Conservation (phyloP, 768 basidiomycete genomes). For the Gautieria morchelliformis region DNA sequence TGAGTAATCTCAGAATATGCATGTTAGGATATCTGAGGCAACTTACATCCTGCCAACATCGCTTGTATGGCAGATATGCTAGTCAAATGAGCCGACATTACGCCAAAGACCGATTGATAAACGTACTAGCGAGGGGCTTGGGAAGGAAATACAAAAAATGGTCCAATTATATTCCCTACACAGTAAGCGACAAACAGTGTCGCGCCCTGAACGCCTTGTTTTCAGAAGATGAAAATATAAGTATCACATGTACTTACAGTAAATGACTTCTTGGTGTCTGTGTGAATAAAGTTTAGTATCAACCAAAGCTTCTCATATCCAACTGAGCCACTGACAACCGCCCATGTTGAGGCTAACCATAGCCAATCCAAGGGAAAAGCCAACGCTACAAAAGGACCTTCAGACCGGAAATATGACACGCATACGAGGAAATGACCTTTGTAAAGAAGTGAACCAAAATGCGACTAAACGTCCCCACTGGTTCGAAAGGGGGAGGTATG, state of each 20-base stretch:
- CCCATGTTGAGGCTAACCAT: slow-evolving; percentile 17
- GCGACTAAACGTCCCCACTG: slow-evolving; percentile 24
- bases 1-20: slow-evolving; percentile 11
- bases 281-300: not conserved
- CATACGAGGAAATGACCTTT: slow-evolving; percentile 15
- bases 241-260: not conserved
- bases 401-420: not conserved
- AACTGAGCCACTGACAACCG: slow-evolving; percentile 17
- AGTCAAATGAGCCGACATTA: not conserved
- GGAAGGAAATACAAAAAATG: slow-evolving; percentile 1
- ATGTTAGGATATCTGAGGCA: slow-evolving; percentile 8
- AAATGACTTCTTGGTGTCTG: slow-evolving; percentile 8
- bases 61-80: slow-evolving; percentile 20
- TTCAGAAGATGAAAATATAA: not conserved
- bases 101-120: not conserved
- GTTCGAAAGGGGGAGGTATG: slow-evolving; percentile 19
- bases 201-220: not conserved
- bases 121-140: slow-evolving; percentile 6
- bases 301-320: not conserved
- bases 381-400: slow-evolving; percentile 11
- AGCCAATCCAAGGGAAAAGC: slow-evolving; percentile 11
- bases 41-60: slow-evolving; percentile 13
- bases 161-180: slow-evolving; percentile 5
- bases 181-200: slow-evolving; percentile 6
- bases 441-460: slow-evolving; percentile 22